Evolutionary conservation across 805 yeast species (phyloP).

Genomic region (Kuraishia ogatae): DNA sequence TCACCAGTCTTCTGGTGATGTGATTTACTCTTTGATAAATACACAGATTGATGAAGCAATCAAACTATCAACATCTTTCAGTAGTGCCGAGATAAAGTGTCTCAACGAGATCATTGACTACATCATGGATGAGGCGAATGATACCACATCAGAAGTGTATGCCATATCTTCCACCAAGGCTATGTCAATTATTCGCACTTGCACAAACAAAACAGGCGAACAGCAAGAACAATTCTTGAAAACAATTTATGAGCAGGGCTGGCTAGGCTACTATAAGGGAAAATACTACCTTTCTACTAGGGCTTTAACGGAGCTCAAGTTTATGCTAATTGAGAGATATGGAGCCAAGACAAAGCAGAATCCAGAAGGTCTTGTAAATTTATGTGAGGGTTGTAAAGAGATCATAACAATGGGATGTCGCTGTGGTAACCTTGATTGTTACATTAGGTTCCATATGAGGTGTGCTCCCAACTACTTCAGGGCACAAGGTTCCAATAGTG

Average conservation of each 20-base stretch:
- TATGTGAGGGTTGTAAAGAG: constrained; percentile 43
- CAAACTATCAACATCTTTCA: constrained; percentile 23
- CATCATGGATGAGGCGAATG: constrained; percentile 22
- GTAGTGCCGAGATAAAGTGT: constrained; percentile 31
- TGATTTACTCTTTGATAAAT: constrained; percentile 31
- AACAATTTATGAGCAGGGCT: constrained; percentile 38
- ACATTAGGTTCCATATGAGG: constrained; percentile 34
- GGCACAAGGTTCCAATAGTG: not conserved
- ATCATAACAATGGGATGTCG: constrained; percentile 44
- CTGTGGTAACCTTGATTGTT: constrained; percentile 26
- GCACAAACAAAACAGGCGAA: constrained; percentile 19
- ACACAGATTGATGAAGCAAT: constrained; percentile 29
- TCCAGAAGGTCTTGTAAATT: constrained; percentile 28
- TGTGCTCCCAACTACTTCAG: constrained; percentile 21
- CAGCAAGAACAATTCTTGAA: constrained; percentile 32
- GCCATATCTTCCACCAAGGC: constrained; percentile 27
- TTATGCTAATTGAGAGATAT: constrained; percentile 32
- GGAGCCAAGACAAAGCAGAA: constrained; percentile 21
- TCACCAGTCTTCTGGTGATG: constrained; percentile 24
- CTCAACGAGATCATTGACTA: constrained; percentile 36
- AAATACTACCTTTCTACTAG: constrained; percentile 29
- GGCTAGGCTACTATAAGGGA: constrained; percentile 33
- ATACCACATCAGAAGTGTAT: constrained; percentile 21
- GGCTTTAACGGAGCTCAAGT: constrained; percentile 37
- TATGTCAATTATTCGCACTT: constrained; percentile 17